phyloP scores from a whole-genome alignment of 2,329 filamentous ascomycete genomes.

The Fusarium circinatum region DNA sequence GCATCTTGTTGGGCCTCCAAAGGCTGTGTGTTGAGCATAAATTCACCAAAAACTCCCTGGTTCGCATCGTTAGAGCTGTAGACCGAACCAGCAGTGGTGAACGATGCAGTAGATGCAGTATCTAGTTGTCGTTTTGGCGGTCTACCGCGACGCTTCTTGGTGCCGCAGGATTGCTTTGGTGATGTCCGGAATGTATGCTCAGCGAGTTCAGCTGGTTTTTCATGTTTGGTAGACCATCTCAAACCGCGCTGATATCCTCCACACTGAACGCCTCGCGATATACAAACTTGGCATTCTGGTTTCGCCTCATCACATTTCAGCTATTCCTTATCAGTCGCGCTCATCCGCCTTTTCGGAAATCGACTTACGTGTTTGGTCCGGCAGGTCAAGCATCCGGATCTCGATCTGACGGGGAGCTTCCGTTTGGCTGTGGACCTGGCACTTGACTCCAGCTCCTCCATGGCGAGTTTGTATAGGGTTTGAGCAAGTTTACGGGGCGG shows the following conservation, averaged over 20 bases:
- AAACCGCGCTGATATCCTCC: conserved; percentile 36
- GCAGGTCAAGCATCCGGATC: conserved; percentile 32
- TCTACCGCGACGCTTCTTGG: conserved; percentile 23
- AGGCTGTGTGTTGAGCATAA: not conserved
- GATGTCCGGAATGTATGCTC: conserved; percentile 15
- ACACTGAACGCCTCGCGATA: conserved; percentile 36
- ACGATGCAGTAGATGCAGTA: not conserved
- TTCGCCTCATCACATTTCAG: conserved; percentile 43
- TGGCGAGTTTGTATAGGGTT: not conserved
- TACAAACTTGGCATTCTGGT: conserved; percentile 36
- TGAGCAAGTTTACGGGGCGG: not conserved
- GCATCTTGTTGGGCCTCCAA: not conserved
- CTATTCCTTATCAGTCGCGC: conserved; percentile 15
- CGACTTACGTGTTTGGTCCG: conserved; percentile 29
- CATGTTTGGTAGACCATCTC: conserved; percentile 40
- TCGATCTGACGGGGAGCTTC: conserved; percentile 19
- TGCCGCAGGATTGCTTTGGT: not conserved
- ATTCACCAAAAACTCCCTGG: conserved; percentile 19
- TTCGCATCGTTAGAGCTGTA: not conserved
- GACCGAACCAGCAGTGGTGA: not conserved
- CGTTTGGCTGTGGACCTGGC: not conserved
- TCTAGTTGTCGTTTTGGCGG: conserved; percentile 13
- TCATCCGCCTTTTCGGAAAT: not conserved
- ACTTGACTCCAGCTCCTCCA: not conserved
- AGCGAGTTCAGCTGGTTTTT: conserved; percentile 18